A percentile compares a stretch with the other conserved stretches of the same genome.
These are phyloP conservation scores for Escallonia rubra DNA, from an alignment of 129 eudicot species.

Conservation along the genomic window DNA sequence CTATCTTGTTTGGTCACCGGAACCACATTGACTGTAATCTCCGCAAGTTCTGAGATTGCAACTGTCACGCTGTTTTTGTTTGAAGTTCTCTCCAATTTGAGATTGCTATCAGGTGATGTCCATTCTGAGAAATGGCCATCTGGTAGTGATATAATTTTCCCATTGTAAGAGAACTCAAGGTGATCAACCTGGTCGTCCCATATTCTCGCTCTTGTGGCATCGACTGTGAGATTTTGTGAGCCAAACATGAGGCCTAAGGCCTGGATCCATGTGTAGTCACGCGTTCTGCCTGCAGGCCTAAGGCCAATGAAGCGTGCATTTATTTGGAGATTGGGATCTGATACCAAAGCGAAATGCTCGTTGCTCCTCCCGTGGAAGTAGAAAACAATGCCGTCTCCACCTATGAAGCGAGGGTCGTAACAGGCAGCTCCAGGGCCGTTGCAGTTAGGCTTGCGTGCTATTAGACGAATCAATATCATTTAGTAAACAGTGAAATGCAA, in stretches of 20 bases:
- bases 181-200: slow-evolving; percentile 46
- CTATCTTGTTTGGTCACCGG: slow-evolving; percentile 51
- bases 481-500: background rate
- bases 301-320: slow-evolving; percentile 55
- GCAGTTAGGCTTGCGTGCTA: slow-evolving; percentile 53
- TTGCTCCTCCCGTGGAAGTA: slow-evolving; percentile 52
- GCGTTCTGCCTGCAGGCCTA: slow-evolving; percentile 46
- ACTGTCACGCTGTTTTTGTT: slow-evolving; percentile 35
- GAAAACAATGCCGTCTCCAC: slow-evolving; percentile 57
- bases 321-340: slow-evolving; percentile 47
- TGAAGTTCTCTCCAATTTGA: slow-evolving; percentile 52
- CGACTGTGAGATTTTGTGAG: slow-evolving; percentile 42
- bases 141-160: slow-evolving; percentile 21
- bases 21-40: slow-evolving; percentile 43
- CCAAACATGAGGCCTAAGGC: slow-evolving; percentile 46
- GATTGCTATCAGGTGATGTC: slow-evolving; percentile 29
- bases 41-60: slow-evolving; percentile 29
- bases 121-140: slow-evolving; percentile 46
- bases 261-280: slow-evolving; percentile 64
- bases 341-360: slow-evolving; percentile 42
- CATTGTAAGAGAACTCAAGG: slow-evolving; percentile 30
- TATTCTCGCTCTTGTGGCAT: slow-evolving; percentile 36
- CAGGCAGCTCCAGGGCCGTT: slow-evolving; percentile 59
- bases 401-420: slow-evolving; percentile 57
- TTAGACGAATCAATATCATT: slow-evolving; percentile 1